Percentiles rank a stretch among this genome's conserved stretches.
Evolutionary conservation across 352 stramenopile genomes (phyloP).

Genomic region (Globisporangium nodosum): DNA sequence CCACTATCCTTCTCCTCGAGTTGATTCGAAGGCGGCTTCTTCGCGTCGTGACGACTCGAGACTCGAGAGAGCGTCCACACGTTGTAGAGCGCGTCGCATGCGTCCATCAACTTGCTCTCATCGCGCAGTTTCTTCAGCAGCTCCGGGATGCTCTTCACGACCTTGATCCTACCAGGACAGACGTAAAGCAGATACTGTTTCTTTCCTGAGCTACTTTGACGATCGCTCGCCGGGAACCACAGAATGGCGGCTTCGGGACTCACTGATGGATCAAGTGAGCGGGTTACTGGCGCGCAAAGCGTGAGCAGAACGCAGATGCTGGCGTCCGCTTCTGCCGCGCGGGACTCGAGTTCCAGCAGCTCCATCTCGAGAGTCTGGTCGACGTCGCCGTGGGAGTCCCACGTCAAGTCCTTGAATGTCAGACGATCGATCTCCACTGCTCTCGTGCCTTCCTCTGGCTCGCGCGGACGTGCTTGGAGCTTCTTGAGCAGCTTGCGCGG

Average conservation of each 20-base stretch:
- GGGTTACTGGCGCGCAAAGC: neutral
- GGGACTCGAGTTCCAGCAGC: slow-evolving; percentile 42
- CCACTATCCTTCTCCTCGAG: neutral
- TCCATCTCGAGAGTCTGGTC: slow-evolving; percentile 55
- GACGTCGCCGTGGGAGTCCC: slow-evolving; percentile 46
- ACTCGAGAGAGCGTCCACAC: slow-evolving; percentile 28
- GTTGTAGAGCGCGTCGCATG: slow-evolving; percentile 23
- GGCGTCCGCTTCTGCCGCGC: slow-evolving; percentile 10
- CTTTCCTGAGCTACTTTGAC: slow-evolving; percentile 7
- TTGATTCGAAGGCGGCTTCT: neutral
- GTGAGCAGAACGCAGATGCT: slow-evolving; percentile 40
- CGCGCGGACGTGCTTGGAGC: slow-evolving; percentile 3
- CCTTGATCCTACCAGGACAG: slow-evolving; percentile 57
- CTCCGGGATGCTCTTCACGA: slow-evolving; percentile 45
- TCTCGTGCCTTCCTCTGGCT: slow-evolving; percentile 6
- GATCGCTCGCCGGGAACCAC: slow-evolving; percentile 24
- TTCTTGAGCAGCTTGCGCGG: slow-evolving; percentile 22
- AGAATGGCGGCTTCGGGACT: slow-evolving; percentile 28
- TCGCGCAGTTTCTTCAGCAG: slow-evolving; percentile 50
- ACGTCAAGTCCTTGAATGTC: slow-evolving; percentile 44
- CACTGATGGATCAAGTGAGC: neutral
- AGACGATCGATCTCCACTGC: slow-evolving; percentile 14
- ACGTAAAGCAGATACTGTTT: slow-evolving; percentile 51
- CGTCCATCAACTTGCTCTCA: slow-evolving; percentile 26
- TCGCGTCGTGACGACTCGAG: slow-evolving; percentile 1